Evolutionary conservation across 2,329 filamentous ascomycete species (phyloP).

Genomic region (Alternaria atra): DNA sequence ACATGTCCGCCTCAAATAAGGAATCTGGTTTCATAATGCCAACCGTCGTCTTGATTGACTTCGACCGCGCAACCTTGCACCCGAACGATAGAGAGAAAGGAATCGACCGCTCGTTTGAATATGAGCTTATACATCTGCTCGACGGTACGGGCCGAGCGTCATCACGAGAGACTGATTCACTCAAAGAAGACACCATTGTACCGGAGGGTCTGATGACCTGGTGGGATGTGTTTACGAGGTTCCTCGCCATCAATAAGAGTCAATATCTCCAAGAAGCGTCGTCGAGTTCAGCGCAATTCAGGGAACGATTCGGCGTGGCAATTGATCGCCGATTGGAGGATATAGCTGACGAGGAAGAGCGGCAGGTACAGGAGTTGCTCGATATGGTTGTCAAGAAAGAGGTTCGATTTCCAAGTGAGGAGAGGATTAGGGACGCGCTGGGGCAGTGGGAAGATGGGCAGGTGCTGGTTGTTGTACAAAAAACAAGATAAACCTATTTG

Average conservation of each 20-base stretch:
- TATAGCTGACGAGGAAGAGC: not conserved
- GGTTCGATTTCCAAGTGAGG: not conserved
- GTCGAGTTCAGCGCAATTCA: not conserved
- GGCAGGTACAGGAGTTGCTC: not conserved
- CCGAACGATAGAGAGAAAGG: not conserved
- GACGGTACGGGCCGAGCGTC: not conserved
- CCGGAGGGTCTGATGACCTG: not conserved
- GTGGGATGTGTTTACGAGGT: not conserved
- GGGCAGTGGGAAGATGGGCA: not conserved
- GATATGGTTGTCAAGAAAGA: not conserved
- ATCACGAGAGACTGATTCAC: not conserved
- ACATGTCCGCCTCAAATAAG: not conserved
- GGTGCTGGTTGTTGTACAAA: too few species aligned
- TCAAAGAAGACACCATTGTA: not conserved
- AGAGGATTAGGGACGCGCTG: not conserved
- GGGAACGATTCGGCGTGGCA: not conserved
- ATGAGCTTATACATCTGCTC: not conserved
- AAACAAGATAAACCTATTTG: not conserved
- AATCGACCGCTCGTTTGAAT: not conserved
- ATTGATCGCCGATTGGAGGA: not conserved
- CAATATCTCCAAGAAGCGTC: not conserved
- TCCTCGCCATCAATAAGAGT: not conserved
- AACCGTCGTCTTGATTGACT: not conserved
- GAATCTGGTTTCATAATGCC: not conserved
- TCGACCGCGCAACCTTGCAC: not conserved